Base-by-base conservation (phyloP, 2,329 filamentous ascomycete species). In the Fusarium nisikadoi region DNA sequence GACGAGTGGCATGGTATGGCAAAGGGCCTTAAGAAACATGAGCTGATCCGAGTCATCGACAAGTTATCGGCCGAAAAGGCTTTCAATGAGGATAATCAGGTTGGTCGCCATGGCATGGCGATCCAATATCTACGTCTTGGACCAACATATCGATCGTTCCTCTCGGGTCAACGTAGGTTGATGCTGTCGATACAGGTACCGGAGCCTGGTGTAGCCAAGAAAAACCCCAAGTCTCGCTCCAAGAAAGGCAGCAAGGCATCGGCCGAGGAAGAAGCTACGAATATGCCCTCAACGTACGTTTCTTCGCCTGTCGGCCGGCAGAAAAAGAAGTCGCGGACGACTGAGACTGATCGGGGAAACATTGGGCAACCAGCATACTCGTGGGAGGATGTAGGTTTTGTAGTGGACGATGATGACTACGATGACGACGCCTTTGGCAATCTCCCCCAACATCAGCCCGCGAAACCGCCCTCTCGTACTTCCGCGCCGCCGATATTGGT, bases 21-120 rank as follows among this genome's bases (percentile, higher is more conserved):
- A 19, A 89, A 88, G 69, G 84, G 89, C 20, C 83, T 97, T 74
- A 91, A 92, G 64, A 90, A 92, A 76, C 89, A 91, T 39, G 93
- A 97, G 77, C 87, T 94, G 17, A 93, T 97, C 78, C 91, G 94
- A 42, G 86, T 98, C n/a, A 94, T 98, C 75, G 90, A 94, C 77
- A 87, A 89, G 52, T 85, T 99, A 14, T 83, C 93, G 12, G 88
- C 88, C 9, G 93, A 97, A 76, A 91, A 92, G 47, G 93, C 91
- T 10, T 83, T 99, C 31, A 81, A 80, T 19, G 94, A 98, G 81
- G 84, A 91, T 38, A 93, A 94, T 77, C 76, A 81, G 17, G 81
- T 83, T 42, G 80, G 79, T 35, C 79, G 75, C n/a, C 78, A 82
- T 62, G 89, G 89, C 8, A 95, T 97, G 79, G 88, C 93, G 3